Percentiles rank a stretch among this genome's conserved stretches.
Evolutionary conservation across 2,329 filamentous ascomycete species (phyloP).

Genomic region (Scleromitrula shiraiana): DNA sequence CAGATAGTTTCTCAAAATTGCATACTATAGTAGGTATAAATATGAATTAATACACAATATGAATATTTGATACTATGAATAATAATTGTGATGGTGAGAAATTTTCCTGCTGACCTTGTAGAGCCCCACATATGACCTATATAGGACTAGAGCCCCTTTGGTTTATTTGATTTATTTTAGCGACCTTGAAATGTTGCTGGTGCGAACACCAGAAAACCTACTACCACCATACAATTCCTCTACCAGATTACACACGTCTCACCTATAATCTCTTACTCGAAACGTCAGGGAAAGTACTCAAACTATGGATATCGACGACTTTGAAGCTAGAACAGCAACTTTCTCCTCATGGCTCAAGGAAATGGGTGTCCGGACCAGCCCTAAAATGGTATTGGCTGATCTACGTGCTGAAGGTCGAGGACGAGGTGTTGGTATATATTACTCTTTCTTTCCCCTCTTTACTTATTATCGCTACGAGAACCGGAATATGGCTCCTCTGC

Average conservation of each 20-base stretch:
- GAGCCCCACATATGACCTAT: constrained; percentile 1
- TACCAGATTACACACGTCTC: constrained; percentile 3
- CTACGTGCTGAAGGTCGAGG: constrained; percentile 47
- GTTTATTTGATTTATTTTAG: constrained; percentile 10
- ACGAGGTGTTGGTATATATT: constrained; percentile 52
- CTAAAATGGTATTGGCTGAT: constrained; percentile 51
- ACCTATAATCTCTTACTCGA: not conserved
- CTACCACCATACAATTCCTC: not conserved
- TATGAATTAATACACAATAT: not conserved
- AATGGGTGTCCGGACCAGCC: constrained; percentile 45
- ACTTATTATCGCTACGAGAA: too few species aligned
- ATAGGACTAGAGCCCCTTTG: constrained; percentile 7
- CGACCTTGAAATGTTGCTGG: constrained; percentile 3
- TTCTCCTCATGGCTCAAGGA: constrained; percentile 51
- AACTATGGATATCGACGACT: constrained; percentile 29
- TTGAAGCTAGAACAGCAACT: constrained; percentile 37
- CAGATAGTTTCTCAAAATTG: too few species aligned
- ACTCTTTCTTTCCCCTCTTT: constrained; percentile 3
- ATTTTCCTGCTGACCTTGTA: constrained; percentile 7
- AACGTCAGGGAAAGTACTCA: not conserved
- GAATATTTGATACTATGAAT: not conserved
- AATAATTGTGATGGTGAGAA: constrained; percentile 5
- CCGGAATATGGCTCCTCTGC: constrained; percentile 1
- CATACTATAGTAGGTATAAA: too few species aligned
- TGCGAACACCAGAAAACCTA: not conserved